These are phyloP conservation scores for Aaosphaeria pasadenensis DNA, from an alignment of 2,329 filamentous ascomycete species.

Conservation along the genomic window DNA sequence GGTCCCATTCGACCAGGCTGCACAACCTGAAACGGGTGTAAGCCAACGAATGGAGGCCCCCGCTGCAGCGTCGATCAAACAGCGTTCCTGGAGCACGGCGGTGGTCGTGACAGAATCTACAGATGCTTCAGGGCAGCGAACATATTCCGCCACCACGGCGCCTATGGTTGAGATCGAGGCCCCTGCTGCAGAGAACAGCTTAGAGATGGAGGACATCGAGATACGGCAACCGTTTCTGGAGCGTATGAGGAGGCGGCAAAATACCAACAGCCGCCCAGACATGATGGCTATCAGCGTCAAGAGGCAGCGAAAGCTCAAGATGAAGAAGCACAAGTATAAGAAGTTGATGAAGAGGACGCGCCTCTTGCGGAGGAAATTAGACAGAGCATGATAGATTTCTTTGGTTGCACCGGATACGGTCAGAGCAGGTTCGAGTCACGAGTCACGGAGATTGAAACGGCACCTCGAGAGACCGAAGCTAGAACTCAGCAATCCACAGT, in stretches of 20 bases:
- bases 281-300: conserved; percentile 89
- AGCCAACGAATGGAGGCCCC: conserved; percentile 11
- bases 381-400: conserved; percentile 30
- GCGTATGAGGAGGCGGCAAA: conserved; percentile 65
- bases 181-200: conserved; percentile 18
- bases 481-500: not conserved
- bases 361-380: conserved; percentile 81
- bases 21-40: conserved; percentile 13
- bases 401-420: not conserved
- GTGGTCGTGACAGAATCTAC: conserved; percentile 53
- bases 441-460: not conserved
- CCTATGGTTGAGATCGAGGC: conserved; percentile 44
- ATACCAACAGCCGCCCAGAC: conserved; percentile 49
- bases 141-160: conserved; percentile 50
- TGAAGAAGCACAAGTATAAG: conserved; percentile 99
- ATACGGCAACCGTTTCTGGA: conserved; percentile 58
- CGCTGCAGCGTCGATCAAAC: conserved; percentile 29
- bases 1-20: conserved; percentile 50
- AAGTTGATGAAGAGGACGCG: conserved; percentile 94
- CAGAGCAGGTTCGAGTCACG: not conserved
- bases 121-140: conserved; percentile 49
- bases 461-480: conserved; percentile 1
- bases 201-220: conserved; percentile 38
- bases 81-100: conserved; percentile 43
- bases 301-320: conserved; percentile 90